Percentiles rank a stretch among this genome's conserved stretches.
phyloP scores from a whole-genome alignment of 352 stramenopile species.

The Phytophthora sojae region DNA sequence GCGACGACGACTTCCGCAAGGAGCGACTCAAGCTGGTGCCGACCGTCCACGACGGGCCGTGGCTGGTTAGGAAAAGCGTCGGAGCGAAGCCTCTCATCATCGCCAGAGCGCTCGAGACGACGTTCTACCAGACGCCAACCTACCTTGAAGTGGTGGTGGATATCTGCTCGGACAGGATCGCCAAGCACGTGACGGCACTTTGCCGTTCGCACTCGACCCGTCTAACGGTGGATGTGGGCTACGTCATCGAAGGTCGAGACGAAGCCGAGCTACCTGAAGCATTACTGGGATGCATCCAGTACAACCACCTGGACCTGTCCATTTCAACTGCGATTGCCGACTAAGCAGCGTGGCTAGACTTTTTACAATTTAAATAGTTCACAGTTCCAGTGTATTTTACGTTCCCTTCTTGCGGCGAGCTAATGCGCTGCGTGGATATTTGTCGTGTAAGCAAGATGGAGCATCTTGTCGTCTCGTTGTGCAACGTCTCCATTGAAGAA shows the following conservation, averaged over 20 bases:
- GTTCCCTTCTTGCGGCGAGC: neutral
- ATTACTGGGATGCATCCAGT: slow-evolving; percentile 83
- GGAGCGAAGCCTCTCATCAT: slow-evolving; percentile 83
- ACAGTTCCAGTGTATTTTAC: neutral
- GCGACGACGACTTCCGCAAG: slow-evolving; percentile 75
- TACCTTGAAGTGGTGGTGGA: slow-evolving; percentile 86
- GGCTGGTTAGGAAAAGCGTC: slow-evolving; percentile 85
- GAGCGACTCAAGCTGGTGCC: slow-evolving; percentile 85
- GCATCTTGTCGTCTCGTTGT: too few relatives aligned
- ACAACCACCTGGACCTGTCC: slow-evolving; percentile 77
- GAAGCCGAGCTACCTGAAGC: slow-evolving; percentile 79
- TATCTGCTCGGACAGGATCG: slow-evolving; percentile 76
- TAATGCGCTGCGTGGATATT: too few relatives aligned
- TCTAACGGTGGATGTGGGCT: slow-evolving; percentile 82
- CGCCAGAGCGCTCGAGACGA: slow-evolving; percentile 64
- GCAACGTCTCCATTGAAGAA: too few relatives aligned
- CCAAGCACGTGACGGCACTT: slow-evolving; percentile 81
- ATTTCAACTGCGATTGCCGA: slow-evolving; percentile 61
- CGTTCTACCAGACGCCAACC: slow-evolving; percentile 61
- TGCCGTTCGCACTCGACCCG: slow-evolving; percentile 71
- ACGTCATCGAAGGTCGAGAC: slow-evolving; percentile 78
- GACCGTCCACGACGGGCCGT: slow-evolving; percentile 78
- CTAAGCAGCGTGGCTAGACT: slow-evolving; percentile 8
- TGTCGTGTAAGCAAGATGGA: too few relatives aligned
- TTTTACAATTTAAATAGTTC: slow-evolving; percentile 26